Base-by-base conservation (phyloP, 2,329 filamentous ascomycete species). In the Trichoderma simmonsii region DNA sequence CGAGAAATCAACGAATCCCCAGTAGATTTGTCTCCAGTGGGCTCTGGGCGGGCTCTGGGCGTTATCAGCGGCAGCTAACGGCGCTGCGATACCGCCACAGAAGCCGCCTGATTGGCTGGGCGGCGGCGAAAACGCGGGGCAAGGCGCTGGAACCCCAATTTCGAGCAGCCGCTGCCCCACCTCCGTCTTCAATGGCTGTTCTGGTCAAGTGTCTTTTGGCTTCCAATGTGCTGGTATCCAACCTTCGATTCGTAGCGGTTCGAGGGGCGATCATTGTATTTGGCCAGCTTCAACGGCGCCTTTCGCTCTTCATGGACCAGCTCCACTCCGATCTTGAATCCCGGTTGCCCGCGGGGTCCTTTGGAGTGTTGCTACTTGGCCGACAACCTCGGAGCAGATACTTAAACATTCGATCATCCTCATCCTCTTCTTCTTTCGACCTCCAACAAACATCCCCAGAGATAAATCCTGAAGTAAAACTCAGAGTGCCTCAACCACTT, bases 91-190 rank as follows among this genome's bases (percentile, higher is more conserved):
- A 32, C 24, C 34, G 56, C 56, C 24, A 26, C 64, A 36, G 6
- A 24, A 18, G 51, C 32, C 14, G 14, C 24, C 18, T 39, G 18
- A 57, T 67, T 67, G 64, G 64, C 64, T 21, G 34, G 30, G 21
- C 9, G 3, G 24, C 14, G 54, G 54, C 34, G 15, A 67, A 69
- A 69, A 69, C 65, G 65, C 65, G 65, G 65, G 65, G 65, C 54
- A 61, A 34, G 54, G 54, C 18, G 34, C n/a, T 59, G 32, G 32
- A 68, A 26, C 26, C 61, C 32, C 30, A 56, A n/a, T 39, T 30
- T 59, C 21, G 32, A 24, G 61, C 9, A 63, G 61, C 32, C 51
- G 30, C 64, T 57, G 64, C 64, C 64, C 64, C 64, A 34, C 64
- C 51, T 57, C 32, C 32, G 51, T 54, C 26, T 67, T 30, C 39